Evolutionary conservation across 2,329 filamentous ascomycete genomes (phyloP).

Genomic region (Trichoderma endophyticum): DNA sequence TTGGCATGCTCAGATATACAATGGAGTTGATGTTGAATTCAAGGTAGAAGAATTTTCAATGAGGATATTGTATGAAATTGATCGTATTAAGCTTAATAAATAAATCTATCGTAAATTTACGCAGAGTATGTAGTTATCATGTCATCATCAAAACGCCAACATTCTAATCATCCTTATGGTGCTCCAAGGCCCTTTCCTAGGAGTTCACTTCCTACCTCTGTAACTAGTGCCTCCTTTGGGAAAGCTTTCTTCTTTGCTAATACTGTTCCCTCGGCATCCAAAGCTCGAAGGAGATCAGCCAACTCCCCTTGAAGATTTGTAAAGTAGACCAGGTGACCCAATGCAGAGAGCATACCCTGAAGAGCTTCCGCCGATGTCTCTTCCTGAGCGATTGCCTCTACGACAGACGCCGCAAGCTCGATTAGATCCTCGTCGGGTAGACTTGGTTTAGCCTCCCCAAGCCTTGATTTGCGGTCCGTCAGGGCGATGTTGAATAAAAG

Average conservation of each 20-base stretch:
- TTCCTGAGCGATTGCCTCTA: slow-evolving; percentile 67
- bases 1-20: neutral
- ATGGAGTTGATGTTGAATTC: neutral
- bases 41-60: neutral
- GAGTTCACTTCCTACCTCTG: slow-evolving; percentile 51
- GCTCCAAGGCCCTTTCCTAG: slow-evolving; percentile 48
- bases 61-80: neutral
- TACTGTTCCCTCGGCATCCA: slow-evolving; percentile 70
- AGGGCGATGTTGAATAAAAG: slow-evolving; percentile 79
- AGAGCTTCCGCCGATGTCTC: slow-evolving; percentile 65
- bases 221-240: slow-evolving; percentile 55
- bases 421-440: slow-evolving; percentile 70
- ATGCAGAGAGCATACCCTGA: slow-evolving; percentile 70
- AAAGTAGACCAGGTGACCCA: slow-evolving; percentile 74
- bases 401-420: slow-evolving; percentile 74
- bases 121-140: neutral
- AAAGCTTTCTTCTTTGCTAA: slow-evolving; percentile 55
- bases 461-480: slow-evolving; percentile 63
- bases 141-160: neutral
- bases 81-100: neutral
- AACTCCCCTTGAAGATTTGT: slow-evolving; percentile 68
- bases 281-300: slow-evolving; percentile 71
- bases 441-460: slow-evolving; percentile 53
- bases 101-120: neutral
- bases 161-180: slow-evolving; percentile 23